Evolutionary conservation across 148 eudicot species (phyloP).

Genomic region (Vaccinium darrowii): DNA sequence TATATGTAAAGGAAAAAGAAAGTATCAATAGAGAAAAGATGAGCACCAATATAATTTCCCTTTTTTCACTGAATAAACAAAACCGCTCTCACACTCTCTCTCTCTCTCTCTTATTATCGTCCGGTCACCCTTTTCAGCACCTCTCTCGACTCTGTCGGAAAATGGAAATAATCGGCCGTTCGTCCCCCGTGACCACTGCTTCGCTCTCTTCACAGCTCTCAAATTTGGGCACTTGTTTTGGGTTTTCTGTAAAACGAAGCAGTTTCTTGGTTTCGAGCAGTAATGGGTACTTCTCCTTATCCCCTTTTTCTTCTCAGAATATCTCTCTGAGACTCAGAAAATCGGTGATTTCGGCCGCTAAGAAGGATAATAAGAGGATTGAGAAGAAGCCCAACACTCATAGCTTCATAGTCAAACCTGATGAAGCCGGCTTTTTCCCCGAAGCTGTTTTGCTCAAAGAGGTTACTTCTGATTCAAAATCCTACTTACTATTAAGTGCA

Average conservation of each 20-base stretch:
- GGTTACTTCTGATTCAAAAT: slow-evolving; percentile 32
- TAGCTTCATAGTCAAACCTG: slow-evolving; percentile 57
- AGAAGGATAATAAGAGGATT: slow-evolving; percentile 33
- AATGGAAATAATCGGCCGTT: neutral
- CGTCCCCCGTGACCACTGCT: neutral
- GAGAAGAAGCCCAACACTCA: slow-evolving; percentile 41
- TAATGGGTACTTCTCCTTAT: slow-evolving; percentile 31
- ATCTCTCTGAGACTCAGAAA: slow-evolving; percentile 17
- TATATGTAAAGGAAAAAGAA: too few species aligned
- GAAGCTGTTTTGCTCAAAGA: slow-evolving; percentile 75
- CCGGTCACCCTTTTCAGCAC: neutral
- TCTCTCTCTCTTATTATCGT: neutral
- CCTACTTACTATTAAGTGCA: neutral
- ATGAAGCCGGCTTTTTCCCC: slow-evolving; percentile 79
- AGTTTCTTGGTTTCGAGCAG: slow-evolving; percentile 21
- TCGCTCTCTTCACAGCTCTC: neutral
- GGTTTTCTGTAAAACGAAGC: slow-evolving; percentile 8
- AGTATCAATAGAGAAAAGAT: too few species aligned
- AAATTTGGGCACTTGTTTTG: slow-evolving; percentile 18
- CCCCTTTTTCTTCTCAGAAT: slow-evolving; percentile 35
- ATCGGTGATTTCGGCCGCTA: slow-evolving; percentile 42
- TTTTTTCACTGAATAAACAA: too few species aligned
- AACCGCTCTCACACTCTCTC: too few species aligned
- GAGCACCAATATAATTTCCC: too few species aligned
- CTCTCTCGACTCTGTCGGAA: neutral